phyloP scores from a whole-genome alignment of 805 yeast species.

The Pichia deserticola region DNA sequence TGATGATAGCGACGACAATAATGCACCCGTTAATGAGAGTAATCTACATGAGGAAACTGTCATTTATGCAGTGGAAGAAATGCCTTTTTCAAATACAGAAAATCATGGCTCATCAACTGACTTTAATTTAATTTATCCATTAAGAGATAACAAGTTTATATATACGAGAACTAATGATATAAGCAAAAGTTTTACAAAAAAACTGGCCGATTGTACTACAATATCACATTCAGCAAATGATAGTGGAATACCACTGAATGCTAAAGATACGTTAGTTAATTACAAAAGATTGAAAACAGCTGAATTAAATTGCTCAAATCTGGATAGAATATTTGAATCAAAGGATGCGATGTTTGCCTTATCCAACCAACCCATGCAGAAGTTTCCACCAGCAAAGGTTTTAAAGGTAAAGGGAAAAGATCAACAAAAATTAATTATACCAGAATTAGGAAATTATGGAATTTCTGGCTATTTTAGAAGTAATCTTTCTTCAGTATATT shows the following conservation, averaged over 20 bases:
- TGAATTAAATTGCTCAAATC: neutral
- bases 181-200: neutral
- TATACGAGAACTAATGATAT: neutral
- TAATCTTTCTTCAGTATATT: neutral
- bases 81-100: neutral
- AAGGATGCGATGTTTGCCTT: constrained; percentile 3
- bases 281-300: neutral
- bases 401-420: neutral
- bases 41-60: no score
- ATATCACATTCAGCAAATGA: neutral
- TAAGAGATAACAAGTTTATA: neutral
- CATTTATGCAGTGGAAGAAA: neutral
- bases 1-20: no score
- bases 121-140: neutral
- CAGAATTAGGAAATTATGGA: neutral
- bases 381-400: neutral
- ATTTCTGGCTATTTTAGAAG: neutral
- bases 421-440: neutral
- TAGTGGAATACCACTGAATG: constrained; percentile 2
- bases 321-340: neutral
- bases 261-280: neutral
- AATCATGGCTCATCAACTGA: neutral
- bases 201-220: neutral
- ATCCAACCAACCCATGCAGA: constrained; percentile 1
- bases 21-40: no score